Conservation (phyloP, 225 moss, liverwort and hornwort genomes). For the Sphagnum tenellum region DNA sequence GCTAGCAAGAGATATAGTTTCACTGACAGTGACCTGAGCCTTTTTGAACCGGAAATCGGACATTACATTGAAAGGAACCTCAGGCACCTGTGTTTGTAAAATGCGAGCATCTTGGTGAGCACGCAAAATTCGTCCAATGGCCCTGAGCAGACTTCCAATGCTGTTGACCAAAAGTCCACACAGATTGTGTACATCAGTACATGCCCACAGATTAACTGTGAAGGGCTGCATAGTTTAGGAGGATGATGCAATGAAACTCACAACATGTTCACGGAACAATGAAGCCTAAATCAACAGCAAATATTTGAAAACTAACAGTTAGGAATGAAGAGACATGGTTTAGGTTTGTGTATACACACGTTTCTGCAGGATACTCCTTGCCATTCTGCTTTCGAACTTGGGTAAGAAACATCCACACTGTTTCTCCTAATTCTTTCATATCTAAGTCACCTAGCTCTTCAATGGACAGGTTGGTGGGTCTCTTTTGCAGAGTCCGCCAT, state of each 20-base stretch:
- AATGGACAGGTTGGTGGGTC: conserved; percentile 27
- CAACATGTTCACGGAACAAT: no score
- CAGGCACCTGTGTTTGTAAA: conserved; percentile 52
- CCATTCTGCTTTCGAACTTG: conserved; percentile 69
- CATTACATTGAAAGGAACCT: conserved; percentile 58
- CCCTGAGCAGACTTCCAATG: conserved; percentile 58
- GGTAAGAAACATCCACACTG: conserved; percentile 45
- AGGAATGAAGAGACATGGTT: no score
- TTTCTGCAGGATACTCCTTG: conserved; percentile 61
- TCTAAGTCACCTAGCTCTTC: conserved; percentile 48
- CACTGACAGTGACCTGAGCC: conserved; percentile 50
- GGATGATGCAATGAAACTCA: no score
- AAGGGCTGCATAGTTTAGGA: no score
- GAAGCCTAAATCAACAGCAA: no score
- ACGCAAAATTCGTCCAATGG: conserved; percentile 58
- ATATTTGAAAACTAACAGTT: no score
- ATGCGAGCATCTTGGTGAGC: conserved; percentile 57
- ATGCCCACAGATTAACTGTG: no score
- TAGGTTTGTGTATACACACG: conserved; percentile 19
- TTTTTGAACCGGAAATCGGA: conserved; percentile 53
- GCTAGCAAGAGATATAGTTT: conserved; percentile 50
- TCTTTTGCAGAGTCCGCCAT: conserved; percentile 42
- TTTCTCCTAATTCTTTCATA: conserved; percentile 51
- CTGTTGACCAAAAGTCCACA: conserved; percentile 24
- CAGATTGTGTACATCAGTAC: no score